These are phyloP conservation scores for Fusarium metavorans DNA, from an alignment of 2,329 filamentous ascomycete species.

Conservation along the genomic window DNA sequence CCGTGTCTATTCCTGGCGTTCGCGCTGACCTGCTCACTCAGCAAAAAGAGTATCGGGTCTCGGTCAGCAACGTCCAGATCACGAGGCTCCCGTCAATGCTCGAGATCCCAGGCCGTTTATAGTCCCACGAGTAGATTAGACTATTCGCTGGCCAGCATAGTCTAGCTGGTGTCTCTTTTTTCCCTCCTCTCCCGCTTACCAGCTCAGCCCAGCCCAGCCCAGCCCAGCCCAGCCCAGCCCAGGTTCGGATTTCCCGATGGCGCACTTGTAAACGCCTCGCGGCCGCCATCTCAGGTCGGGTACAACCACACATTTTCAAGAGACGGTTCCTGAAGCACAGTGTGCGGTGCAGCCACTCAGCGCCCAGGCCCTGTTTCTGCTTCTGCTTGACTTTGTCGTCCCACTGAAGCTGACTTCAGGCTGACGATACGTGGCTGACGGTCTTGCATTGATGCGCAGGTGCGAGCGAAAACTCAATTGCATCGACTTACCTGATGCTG, in stretches of 20 bases:
- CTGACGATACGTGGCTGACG: slow-evolving; percentile 37
- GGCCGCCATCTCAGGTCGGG: slow-evolving; percentile 15
- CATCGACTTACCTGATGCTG: slow-evolving; percentile 1
- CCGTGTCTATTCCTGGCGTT: slow-evolving; percentile 34
- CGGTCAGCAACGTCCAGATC: slow-evolving; percentile 32
- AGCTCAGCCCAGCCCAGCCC: neutral
- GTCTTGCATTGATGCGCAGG: neutral
- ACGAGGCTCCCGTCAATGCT: slow-evolving; percentile 10
- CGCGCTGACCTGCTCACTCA: slow-evolving; percentile 20
- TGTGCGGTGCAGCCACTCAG: slow-evolving; percentile 23
- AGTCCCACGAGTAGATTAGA: slow-evolving; percentile 9
- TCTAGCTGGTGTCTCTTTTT: slow-evolving; percentile 8
- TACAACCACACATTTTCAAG: slow-evolving; percentile 31
- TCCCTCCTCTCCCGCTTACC: slow-evolving; percentile 13
- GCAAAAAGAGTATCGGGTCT: slow-evolving; percentile 22
- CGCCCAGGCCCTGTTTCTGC: slow-evolving; percentile 10
- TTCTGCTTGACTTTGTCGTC: slow-evolving; percentile 12
- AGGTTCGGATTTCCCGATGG: slow-evolving; percentile 16
- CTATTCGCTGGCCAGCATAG: neutral
- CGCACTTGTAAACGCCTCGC: slow-evolving; percentile 15
- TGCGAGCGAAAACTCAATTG: slow-evolving; percentile 21
- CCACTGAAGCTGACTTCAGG: slow-evolving; percentile 35
- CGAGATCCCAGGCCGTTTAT: neutral
- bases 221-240: neutral
- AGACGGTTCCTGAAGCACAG: slow-evolving; percentile 19